Evolutionary conservation across 2,329 filamentous ascomycete genomes (phyloP).

Genomic region (Xylariales sp.): DNA sequence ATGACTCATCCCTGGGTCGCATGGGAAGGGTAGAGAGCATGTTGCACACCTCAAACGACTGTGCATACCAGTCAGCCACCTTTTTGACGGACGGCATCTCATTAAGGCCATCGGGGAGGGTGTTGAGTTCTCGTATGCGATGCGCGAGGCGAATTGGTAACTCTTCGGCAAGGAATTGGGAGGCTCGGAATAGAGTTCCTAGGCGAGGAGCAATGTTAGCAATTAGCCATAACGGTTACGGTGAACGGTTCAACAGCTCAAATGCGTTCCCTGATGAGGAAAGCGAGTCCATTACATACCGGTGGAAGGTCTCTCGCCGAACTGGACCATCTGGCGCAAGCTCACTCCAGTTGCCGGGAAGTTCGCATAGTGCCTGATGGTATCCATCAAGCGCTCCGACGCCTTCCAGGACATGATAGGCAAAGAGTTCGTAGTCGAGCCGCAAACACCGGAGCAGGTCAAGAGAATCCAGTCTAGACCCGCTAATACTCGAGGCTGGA

Average conservation of each 20-base stretch:
- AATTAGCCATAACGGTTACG: too few species aligned
- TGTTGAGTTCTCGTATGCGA: constrained; percentile 88
- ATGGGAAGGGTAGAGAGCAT: neutral
- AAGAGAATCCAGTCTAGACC: neutral
- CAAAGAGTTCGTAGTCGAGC: constrained; percentile 10
- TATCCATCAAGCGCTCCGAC: constrained; percentile 87
- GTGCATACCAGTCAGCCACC: constrained; percentile 97
- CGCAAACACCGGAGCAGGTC: neutral
- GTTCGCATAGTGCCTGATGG: constrained; percentile 93
- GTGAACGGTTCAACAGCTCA: too few species aligned
- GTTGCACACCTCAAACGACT: constrained; percentile 86
- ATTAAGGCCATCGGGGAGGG: constrained; percentile 89
- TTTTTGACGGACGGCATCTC: constrained; percentile 96
- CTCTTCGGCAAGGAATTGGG: constrained; percentile 97
- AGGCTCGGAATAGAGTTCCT: constrained; percentile 96
- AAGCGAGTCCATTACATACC: too few species aligned
- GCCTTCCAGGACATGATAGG: constrained; percentile 87
- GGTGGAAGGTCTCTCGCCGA: constrained; percentile 87
- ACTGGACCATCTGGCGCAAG: constrained; percentile 98
- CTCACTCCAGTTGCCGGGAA: constrained; percentile 97
- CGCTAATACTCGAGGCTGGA: neutral
- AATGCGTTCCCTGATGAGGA: too few species aligned
- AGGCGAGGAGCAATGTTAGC: constrained; percentile 13
- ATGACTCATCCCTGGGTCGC: constrained; percentile 19
- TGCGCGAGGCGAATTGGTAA: constrained; percentile 94